Evolutionary conservation across 371 early-diverging fungal species (phyloP).

Genomic region (Smittium mucronatum): DNA sequence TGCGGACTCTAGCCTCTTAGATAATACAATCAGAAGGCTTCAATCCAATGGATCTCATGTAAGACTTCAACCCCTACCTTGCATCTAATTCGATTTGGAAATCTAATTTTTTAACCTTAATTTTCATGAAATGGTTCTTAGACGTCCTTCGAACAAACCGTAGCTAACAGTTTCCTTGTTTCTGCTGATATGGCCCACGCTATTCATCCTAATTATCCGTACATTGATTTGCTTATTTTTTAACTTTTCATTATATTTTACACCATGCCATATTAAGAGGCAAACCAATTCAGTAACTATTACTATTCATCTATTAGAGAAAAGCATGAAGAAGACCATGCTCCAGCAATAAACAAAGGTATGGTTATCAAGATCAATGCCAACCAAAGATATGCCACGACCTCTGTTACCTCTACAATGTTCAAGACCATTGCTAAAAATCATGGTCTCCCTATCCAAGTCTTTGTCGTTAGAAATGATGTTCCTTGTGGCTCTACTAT

Average conservation of each 20-base stretch:
- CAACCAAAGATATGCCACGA: conserved; percentile 93
- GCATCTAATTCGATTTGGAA: not conserved
- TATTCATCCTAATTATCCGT: conserved; percentile 73
- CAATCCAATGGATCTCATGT: conserved; percentile 16
- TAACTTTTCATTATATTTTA: not conserved
- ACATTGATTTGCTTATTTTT: conserved; percentile 13
- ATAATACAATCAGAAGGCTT: conserved; percentile 52
- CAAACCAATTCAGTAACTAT: conserved; percentile 15
- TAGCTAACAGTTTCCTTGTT: conserved; percentile 75
- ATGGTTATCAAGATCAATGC: conserved; percentile 92
- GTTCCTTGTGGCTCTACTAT: conserved; percentile 90
- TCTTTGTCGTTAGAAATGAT: conserved; percentile 91
- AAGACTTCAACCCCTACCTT: not conserved
- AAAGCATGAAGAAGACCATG: conserved; percentile 78
- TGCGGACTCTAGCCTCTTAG: conserved; percentile 82
- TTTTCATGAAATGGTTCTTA: conserved; percentile 2
- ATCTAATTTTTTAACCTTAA: not conserved
- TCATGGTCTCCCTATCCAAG: conserved; percentile 74
- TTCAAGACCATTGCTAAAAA: conserved; percentile 66
- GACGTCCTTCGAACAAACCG: conserved; percentile 60
- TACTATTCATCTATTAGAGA: conserved; percentile 16
- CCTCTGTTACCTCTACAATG: conserved; percentile 67
- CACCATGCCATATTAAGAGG: conserved; percentile 7
- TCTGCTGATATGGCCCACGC: conserved; percentile 95
- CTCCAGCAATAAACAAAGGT: conserved; percentile 84